A percentile compares a stretch with the other conserved stretches of the same genome.
Conservation (phyloP, 768 basidiomycete genomes). For the Suillus clintonianus region DNA sequence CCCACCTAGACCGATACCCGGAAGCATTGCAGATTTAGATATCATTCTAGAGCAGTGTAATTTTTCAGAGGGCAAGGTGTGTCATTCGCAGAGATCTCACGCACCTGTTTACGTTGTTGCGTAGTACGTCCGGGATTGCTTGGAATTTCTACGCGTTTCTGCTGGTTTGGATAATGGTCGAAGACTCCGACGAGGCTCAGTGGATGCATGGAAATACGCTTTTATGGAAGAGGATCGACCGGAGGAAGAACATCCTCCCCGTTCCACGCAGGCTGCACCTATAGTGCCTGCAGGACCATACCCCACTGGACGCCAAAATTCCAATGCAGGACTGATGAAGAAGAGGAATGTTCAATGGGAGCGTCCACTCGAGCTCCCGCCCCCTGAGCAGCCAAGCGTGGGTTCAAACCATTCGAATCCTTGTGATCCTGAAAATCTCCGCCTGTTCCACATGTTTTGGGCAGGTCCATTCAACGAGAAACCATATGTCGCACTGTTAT, state of each 20-base stretch:
- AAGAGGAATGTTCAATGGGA: slow-evolving; percentile 66
- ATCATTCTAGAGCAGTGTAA: slow-evolving; percentile 84
- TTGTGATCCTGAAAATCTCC: slow-evolving; percentile 78
- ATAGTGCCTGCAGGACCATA: slow-evolving; percentile 21
- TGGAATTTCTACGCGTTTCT: slow-evolving; percentile 86
- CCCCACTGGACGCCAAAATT: slow-evolving; percentile 39
- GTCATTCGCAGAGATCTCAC: slow-evolving; percentile 6
- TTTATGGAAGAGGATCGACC: slow-evolving; percentile 53
- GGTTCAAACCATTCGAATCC: slow-evolving; percentile 41
- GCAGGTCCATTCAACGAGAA: slow-evolving; percentile 96
- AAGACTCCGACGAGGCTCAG: slow-evolving; percentile 68
- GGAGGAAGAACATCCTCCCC: slow-evolving; percentile 14
- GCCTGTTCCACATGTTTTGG: slow-evolving; percentile 96
- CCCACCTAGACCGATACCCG: slow-evolving; percentile 80
- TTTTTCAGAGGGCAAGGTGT: slow-evolving; percentile 71
- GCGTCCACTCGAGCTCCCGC: slow-evolving; percentile 47
- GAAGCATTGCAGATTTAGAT: slow-evolving; percentile 88
- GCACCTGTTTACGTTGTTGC: neutral
- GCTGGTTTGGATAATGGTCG: slow-evolving; percentile 81
- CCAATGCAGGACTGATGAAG: slow-evolving; percentile 56
- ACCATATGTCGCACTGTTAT: slow-evolving; percentile 89
- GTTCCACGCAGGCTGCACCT: slow-evolving; percentile 14
- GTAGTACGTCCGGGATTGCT: slow-evolving; percentile 93
- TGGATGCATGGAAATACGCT: slow-evolving; percentile 81
- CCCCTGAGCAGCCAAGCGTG: slow-evolving; percentile 45